Percentiles rank a stretch among this genome's conserved stretches.
Evolutionary conservation across 2,329 filamentous ascomycete species (phyloP).

Genomic region (Zymoseptoria brevis): DNA sequence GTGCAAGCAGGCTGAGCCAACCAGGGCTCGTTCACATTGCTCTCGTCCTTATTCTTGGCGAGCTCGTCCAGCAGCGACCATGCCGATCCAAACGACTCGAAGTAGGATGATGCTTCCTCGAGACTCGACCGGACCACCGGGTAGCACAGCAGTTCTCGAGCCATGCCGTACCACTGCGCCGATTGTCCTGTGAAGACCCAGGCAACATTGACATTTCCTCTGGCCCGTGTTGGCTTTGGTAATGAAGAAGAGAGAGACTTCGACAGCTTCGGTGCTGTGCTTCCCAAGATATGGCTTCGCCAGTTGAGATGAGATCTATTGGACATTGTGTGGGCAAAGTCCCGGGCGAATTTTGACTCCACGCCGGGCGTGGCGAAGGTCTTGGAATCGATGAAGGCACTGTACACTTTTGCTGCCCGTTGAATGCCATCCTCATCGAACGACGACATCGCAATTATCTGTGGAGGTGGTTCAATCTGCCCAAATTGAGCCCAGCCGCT

Average conservation of each 20-base stretch:
- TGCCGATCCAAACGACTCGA: not conserved
- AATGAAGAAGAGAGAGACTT: no score
- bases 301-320: no score
- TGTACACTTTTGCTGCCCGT: not conserved
- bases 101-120: not conserved
- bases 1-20: constrained; percentile 48
- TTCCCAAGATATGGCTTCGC: no score
- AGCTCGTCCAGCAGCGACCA: not conserved
- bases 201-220: not conserved
- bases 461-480: no score
- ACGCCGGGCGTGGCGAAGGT: no score
- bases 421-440: not conserved
- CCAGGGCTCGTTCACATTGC: constrained; percentile 12
- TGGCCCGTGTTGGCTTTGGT: not conserved
- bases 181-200: constrained; percentile 15
- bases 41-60: not conserved
- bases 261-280: no score
- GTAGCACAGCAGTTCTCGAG: constrained; percentile 15
- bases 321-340: no score
- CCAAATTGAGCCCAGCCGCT: no score
- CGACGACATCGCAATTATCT: not conserved
- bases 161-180: constrained; percentile 11
- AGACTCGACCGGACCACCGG: not conserved
- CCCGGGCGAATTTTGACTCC: no score
- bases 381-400: not conserved